Conservation (phyloP, 169 alveolate genomes). For the Plasmodium sp. region DNA sequence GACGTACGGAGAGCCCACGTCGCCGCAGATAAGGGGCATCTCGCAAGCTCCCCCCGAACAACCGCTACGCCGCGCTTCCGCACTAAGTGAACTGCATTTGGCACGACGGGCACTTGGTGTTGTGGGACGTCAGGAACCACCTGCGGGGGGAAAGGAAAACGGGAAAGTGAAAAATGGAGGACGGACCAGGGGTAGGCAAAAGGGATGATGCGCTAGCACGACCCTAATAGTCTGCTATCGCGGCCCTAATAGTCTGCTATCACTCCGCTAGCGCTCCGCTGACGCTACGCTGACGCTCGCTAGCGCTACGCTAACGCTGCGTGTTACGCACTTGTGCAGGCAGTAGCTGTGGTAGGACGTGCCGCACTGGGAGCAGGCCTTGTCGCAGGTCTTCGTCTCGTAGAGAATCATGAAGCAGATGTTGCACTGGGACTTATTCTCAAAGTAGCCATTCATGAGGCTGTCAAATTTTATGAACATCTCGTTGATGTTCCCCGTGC, state of each 20-base stretch:
- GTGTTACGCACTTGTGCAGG: conserved; percentile 28
- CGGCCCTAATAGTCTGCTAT: too few relatives aligned
- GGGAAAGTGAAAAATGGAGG: background rate
- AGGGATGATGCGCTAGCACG: too few relatives aligned
- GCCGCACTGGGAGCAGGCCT: conserved; percentile 40
- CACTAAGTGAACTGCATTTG: conserved; percentile 50
- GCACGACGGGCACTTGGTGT: conserved; percentile 73
- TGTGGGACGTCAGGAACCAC: conserved; percentile 74
- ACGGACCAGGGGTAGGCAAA: background rate
- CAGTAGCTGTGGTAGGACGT: conserved; percentile 62
- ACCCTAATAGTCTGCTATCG: too few relatives aligned
- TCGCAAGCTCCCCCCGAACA: background rate
- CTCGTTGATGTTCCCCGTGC: conserved; percentile 60
- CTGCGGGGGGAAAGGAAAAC: background rate
- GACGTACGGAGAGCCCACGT: too few relatives aligned
- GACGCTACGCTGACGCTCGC: too few relatives aligned
- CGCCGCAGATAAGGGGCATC: background rate
- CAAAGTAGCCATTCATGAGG: conserved; percentile 51
- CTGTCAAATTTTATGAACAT: conserved; percentile 54
- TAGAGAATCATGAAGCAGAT: conserved; percentile 55
- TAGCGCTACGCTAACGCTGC: background rate
- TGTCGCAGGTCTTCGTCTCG: conserved; percentile 48
- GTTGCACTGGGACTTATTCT: conserved; percentile 56
- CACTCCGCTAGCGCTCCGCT: too few relatives aligned
- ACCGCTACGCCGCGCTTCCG: background rate